Evolutionary conservation across 2,329 filamentous ascomycete genomes (phyloP), one percentile per base, ranked within the genome.

Genomic region (Pseudogymnoascus sp.): DNA sequence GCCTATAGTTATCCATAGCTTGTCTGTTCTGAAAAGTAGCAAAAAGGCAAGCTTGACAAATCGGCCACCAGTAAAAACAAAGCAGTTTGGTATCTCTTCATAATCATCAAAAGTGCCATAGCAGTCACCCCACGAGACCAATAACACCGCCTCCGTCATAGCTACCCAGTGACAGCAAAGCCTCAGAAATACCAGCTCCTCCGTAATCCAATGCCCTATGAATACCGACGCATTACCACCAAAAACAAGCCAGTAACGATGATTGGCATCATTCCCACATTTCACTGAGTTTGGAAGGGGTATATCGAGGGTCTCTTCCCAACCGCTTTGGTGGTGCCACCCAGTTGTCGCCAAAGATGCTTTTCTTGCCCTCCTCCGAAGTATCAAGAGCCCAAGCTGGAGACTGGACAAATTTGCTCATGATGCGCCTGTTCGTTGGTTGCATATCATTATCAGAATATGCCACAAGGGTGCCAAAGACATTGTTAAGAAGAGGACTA

Each of bases 281-380:
- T 7, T 43, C 63, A 3, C 32, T 69, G 1, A 65, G 64, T 18
- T 60, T 63, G 5, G 65, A 69, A 58, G 67, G 67, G 18, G 32
- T 54, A 35, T 61, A 35, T 8, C 59, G 39, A 34, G 59, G 28
- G 22, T 61, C 59, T 7, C 16, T 57, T 34, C 41, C 59, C 25
- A 20, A n/a, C 2, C 30, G 16, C 35, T 59, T 59, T 59, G 60
- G 60, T 9, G 54, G 43, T 35, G 18, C 34, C 11, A 25, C 58
- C 58, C 38, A 69, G 57, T 69, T 67, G 39, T 72, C 68, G 2
- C 70, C 70, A 63, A 70, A 73, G 43, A 67, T 63, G 30, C 63
- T 68, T 2, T 63, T 59, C 28, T 69, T 70, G 14, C 69, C 70
- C 25, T 66, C 62, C 11, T 63, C 57, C 16, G 60, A 66, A 3